phyloP scores from a whole-genome alignment of 805 yeast genomes.

The Ogataea henricii region DNA sequence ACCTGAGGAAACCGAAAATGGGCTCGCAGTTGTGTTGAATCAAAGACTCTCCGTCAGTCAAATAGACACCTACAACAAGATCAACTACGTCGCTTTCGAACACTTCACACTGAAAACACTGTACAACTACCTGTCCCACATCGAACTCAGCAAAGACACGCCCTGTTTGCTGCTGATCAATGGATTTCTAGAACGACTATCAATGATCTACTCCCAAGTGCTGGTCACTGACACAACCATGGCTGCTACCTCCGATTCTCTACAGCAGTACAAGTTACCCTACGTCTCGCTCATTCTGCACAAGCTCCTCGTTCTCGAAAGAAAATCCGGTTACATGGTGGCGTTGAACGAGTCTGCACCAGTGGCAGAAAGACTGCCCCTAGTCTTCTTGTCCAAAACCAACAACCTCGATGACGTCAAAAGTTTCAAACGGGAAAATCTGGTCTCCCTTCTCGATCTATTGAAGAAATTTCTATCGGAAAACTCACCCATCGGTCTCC shows the following conservation, averaged over 20 bases:
- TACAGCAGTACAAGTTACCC: slow-evolving; percentile 18
- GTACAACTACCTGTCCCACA: slow-evolving; percentile 11
- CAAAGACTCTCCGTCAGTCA: slow-evolving; percentile 13
- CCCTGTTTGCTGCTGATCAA: slow-evolving; percentile 18
- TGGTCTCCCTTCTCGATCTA: slow-evolving; percentile 19
- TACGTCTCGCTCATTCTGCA: slow-evolving; percentile 17
- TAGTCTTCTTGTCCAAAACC: slow-evolving; percentile 20
- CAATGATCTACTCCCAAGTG: slow-evolving; percentile 25
- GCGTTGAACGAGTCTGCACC: slow-evolving; percentile 26
- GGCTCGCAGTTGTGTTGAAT: not conserved
- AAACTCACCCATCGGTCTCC: not conserved
- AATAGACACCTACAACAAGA: slow-evolving; percentile 4
- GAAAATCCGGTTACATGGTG: slow-evolving; percentile 7
- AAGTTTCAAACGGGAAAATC: slow-evolving; percentile 11
- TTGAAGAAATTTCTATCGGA: not conserved
- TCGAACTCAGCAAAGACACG: slow-evolving; percentile 10
- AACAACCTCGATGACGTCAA: slow-evolving; percentile 19
- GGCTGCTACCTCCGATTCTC: not conserved
- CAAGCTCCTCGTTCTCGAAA: slow-evolving; percentile 17
- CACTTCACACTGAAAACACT: slow-evolving; percentile 6
- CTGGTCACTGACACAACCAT: slow-evolving; percentile 13
- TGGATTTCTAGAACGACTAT: slow-evolving; percentile 29
- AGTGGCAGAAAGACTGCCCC: slow-evolving; percentile 18
- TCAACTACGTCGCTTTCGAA: slow-evolving; percentile 9
- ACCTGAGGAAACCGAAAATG: slow-evolving; percentile 4